phyloP scores from a whole-genome alignment of 2,329 filamentous ascomycete genomes.

The Atkinsonella texensis region DNA sequence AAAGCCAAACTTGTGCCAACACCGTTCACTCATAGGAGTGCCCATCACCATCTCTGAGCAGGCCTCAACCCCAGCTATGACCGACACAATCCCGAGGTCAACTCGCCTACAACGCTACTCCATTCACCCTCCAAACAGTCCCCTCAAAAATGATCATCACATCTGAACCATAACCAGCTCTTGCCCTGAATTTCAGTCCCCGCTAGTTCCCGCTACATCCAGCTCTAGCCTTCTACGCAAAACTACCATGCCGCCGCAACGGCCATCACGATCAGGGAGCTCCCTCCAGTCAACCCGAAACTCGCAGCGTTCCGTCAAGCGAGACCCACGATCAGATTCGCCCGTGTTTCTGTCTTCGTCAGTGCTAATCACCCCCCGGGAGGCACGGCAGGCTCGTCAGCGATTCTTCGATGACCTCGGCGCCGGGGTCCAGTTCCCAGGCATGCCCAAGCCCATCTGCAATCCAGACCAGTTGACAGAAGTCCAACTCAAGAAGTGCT shows the following conservation, averaged over 20 bases:
- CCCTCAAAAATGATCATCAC: no score
- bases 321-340: slow-evolving; percentile 6
- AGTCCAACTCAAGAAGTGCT: slow-evolving; percentile 17
- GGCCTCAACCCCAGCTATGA: no score
- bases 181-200: no score
- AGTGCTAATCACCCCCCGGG: not conserved
- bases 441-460: slow-evolving; percentile 10
- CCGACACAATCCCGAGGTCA: no score
- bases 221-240: not conserved
- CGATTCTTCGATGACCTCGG: slow-evolving; percentile 16
- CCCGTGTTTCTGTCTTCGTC: slow-evolving; percentile 9
- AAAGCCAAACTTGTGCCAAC: no score
- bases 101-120: no score
- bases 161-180: no score
- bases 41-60: no score
- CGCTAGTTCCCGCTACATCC: not conserved
- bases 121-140: no score
- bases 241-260: not conserved
- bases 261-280: not conserved
- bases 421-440: slow-evolving; percentile 10
- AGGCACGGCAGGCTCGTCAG: slow-evolving; percentile 3
- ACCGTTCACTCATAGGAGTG: no score
- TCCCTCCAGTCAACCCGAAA: not conserved
- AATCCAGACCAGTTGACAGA: slow-evolving; percentile 16
- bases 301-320: not conserved